Conservation (phyloP, 176 grass and related monocot species). For the Juncus effusus region DNA sequence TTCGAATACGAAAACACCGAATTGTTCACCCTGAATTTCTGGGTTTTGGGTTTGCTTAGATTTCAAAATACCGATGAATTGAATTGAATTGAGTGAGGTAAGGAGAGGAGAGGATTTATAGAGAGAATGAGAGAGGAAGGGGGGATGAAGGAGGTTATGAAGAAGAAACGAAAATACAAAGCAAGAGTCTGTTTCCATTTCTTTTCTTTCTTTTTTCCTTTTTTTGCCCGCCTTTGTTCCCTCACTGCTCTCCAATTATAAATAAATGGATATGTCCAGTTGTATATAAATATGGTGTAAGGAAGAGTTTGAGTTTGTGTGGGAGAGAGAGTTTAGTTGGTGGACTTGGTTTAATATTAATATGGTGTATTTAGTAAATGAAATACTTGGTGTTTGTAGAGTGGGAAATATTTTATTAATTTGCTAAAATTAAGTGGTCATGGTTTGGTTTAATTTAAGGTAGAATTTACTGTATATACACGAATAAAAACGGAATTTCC, state of each 20-base stretch:
- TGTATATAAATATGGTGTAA: not conserved
- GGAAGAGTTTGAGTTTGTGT: not conserved
- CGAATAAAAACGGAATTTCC: no score
- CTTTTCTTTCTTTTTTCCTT: not conserved
- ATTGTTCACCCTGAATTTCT: not conserved
- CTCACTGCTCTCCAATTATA: not conserved
- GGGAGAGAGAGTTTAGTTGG: not conserved
- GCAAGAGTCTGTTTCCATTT: slow-evolving; percentile 18
- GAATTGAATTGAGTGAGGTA: not conserved
- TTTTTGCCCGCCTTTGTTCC: slow-evolving; percentile 7
- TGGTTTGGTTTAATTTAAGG: no score
- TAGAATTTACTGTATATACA: no score
- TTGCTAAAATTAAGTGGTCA: no score
- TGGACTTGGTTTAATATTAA: slow-evolving; percentile 16
- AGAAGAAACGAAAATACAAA: slow-evolving; percentile 8
- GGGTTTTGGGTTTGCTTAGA: not conserved
- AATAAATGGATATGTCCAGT: not conserved
- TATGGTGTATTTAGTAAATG: no score
- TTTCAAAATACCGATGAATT: not conserved
- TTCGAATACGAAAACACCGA: not conserved
- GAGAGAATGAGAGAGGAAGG: slow-evolving; percentile 2
- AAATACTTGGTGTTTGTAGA: no score
- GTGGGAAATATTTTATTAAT: no score
- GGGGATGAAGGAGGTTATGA: slow-evolving; percentile 13
- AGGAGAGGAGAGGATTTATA: slow-evolving; percentile 3